Evolutionary conservation across 192 early-diverging fungal species (phyloP).

Genomic region (Dimargaris xerosporica): DNA sequence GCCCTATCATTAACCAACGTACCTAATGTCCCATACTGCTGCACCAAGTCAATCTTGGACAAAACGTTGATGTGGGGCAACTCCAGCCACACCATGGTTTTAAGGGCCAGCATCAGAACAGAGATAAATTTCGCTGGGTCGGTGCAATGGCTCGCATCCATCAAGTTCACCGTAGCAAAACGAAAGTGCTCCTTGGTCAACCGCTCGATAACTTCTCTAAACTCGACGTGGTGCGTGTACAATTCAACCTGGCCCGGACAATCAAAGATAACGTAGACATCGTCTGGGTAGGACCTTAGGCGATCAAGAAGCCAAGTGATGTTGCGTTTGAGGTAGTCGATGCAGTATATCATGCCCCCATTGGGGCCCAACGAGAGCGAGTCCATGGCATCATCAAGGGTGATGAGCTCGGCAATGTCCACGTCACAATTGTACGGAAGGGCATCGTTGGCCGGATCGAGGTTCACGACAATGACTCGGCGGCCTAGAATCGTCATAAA

Average conservation of each 20-base stretch:
- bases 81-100: constrained; percentile 87
- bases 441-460: constrained; percentile 93
- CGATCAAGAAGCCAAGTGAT: constrained; percentile 80
- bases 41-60: constrained; percentile 84
- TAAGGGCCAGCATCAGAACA: constrained; percentile 69
- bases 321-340: constrained; percentile 87
- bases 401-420: constrained; percentile 81
- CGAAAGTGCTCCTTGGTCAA: constrained; percentile 48
- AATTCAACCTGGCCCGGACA: constrained; percentile 96
- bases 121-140: constrained; percentile 92
- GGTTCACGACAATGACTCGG: constrained; percentile 79
- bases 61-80: constrained; percentile 95
- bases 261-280: constrained; percentile 90
- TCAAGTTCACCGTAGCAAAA: constrained; percentile 69
- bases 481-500: constrained; percentile 66
- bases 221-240: constrained; percentile 81
- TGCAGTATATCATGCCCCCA: constrained; percentile 91
- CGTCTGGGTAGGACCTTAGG: constrained; percentile 36
- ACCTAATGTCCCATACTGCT: constrained; percentile 53
- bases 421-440: constrained; percentile 67
- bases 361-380: constrained; percentile 84
- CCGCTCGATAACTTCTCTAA: constrained; percentile 55
- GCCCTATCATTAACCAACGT: constrained; percentile 12
- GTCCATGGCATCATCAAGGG: constrained; percentile 85
- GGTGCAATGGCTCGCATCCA: constrained; percentile 84